Percentiles rank a stretch among this genome's conserved stretches.
phyloP scores from a whole-genome alignment of 2,329 filamentous ascomycete species.

The Clarireedia homoeocarpa region DNA sequence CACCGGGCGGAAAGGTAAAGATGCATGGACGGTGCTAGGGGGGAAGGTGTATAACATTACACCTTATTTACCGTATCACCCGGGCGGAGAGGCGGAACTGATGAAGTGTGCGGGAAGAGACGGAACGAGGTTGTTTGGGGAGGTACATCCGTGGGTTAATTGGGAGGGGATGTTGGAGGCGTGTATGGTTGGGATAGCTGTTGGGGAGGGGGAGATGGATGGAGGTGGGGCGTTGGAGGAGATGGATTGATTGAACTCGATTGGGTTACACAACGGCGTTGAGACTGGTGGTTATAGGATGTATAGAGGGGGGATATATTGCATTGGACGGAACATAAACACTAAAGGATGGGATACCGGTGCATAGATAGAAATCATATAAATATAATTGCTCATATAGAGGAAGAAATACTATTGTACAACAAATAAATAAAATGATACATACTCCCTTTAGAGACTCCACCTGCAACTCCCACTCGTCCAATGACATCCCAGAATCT shows the following conservation, averaged over 20 bases:
- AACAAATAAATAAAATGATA: background rate
- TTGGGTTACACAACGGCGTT: too few relatives aligned
- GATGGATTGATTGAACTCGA: conserved; percentile 43
- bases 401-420: background rate
- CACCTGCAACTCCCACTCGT: background rate
- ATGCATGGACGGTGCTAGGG: conserved; percentile 85
- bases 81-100: conserved; percentile 73
- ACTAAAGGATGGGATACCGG: background rate
- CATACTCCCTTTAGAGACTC: too few relatives aligned
- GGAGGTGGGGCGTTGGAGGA: conserved; percentile 43
- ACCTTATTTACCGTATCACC: conserved; percentile 84
- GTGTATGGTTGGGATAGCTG: conserved; percentile 55
- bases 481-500: background rate
- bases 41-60: conserved; percentile 92
- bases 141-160: conserved; percentile 66
- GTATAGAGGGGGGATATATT: background rate
- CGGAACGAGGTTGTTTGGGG: conserved; percentile 54
- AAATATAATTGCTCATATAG: too few relatives aligned
- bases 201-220: conserved; percentile 42
- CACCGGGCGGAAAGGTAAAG: conserved; percentile 74
- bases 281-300: too few relatives aligned
- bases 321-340: background rate
- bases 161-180: conserved; percentile 60
- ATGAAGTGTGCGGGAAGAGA: conserved; percentile 54
- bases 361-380: too few relatives aligned